These are phyloP conservation scores for Ensete glaucum DNA, from an alignment of 176 grass and related monocot genomes.

Conservation along the genomic window DNA sequence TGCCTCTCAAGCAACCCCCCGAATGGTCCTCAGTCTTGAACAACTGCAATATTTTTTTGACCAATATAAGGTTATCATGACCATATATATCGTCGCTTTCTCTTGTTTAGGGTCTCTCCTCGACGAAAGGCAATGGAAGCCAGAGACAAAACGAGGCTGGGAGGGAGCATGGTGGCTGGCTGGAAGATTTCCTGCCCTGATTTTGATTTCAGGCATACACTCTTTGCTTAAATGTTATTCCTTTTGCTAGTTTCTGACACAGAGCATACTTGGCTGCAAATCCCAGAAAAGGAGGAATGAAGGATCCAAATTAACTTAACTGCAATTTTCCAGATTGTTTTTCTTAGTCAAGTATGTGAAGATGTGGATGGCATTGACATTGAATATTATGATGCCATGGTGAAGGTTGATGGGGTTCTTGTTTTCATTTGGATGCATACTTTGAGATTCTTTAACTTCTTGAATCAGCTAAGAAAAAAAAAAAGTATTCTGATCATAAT, in stretches of 20 bases:
- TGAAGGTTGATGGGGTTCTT: too few relatives aligned
- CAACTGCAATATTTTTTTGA: neutral
- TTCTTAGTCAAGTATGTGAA: too few relatives aligned
- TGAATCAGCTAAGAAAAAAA: too few relatives aligned
- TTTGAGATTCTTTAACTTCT: too few relatives aligned
- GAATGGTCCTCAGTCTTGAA: neutral
- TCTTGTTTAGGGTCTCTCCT: neutral
- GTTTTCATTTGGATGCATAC: too few relatives aligned
- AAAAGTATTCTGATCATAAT: too few relatives aligned
- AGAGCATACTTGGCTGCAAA: neutral
- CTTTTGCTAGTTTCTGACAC: neutral
- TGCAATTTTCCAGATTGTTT: too few relatives aligned
- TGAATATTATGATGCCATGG: too few relatives aligned
- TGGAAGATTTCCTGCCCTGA: neutral
- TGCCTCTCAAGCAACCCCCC: neutral
- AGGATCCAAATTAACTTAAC: too few relatives aligned
- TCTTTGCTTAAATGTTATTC: neutral
- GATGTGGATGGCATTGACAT: too few relatives aligned
- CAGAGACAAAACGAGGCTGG: neutral
- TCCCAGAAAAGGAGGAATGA: neutral
- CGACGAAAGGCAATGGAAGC: neutral
- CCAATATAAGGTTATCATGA: neutral
- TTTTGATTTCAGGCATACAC: neutral
- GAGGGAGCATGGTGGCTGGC: neutral
- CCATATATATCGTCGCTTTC: neutral